These are phyloP conservation scores for Diaporthe nobilis DNA, from an alignment of 2,329 filamentous ascomycete species.

Conservation along the genomic window DNA sequence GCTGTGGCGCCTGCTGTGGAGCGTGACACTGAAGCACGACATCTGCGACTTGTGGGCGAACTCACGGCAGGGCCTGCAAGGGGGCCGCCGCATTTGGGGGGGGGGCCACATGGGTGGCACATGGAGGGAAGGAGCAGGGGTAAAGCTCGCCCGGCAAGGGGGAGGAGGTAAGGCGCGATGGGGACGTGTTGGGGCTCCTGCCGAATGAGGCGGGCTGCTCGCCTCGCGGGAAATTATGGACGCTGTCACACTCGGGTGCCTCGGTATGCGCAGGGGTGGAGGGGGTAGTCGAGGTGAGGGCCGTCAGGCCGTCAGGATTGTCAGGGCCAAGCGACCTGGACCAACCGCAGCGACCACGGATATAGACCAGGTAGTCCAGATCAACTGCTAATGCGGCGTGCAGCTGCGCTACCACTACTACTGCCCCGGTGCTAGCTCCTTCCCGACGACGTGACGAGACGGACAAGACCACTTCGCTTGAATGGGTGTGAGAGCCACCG, in stretches of 20 bases:
- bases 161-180: not conserved
- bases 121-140: not conserved
- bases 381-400: constrained; percentile 7
- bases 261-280: constrained; percentile 19
- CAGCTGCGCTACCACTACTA: not conserved
- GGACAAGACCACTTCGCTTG: constrained; percentile 3
- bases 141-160: not conserved
- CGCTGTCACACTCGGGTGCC: constrained; percentile 31
- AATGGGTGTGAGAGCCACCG: not conserved
- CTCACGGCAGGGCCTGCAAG: constrained; percentile 3
- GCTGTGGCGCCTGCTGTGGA: constrained; percentile 19
- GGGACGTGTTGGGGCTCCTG: constrained; percentile 8
- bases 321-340: not conserved
- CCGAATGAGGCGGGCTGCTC: constrained; percentile 30
- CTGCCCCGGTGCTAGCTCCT: not conserved
- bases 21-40: constrained; percentile 14
- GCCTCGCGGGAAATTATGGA: constrained; percentile 32
- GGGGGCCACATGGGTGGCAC: not conserved
- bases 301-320: not conserved
- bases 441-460: constrained; percentile 12
- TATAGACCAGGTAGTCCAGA: constrained; percentile 2
- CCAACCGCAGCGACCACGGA: not conserved
- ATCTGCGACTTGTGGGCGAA: not conserved
- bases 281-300: not conserved
- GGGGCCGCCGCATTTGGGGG: not conserved